A percentile compares a stretch with the other conserved stretches of the same genome.
These are phyloP conservation scores for Spergularia marina DNA, from an alignment of 148 eudicot species.

Conservation along the genomic window DNA sequence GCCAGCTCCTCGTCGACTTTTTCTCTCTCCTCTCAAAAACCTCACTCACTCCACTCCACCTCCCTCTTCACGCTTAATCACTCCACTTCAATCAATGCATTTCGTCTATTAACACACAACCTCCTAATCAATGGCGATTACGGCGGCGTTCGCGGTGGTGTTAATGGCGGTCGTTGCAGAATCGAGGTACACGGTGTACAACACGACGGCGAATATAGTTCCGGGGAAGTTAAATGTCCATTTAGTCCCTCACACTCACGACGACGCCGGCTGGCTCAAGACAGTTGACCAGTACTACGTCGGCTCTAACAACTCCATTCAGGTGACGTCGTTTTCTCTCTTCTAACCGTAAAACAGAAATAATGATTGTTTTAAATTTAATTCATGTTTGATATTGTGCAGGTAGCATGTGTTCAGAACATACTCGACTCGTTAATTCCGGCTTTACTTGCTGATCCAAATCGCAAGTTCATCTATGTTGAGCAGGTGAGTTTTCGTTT, in stretches of 20 bases:
- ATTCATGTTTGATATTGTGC: constrained; percentile 9
- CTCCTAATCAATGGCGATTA: constrained; percentile 9
- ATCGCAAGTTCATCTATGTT: constrained; percentile 78
- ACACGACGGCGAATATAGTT: constrained; percentile 55
- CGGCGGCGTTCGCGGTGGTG: constrained; percentile 5
- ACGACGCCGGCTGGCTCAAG: constrained; percentile 94
- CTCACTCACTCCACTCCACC: neutral
- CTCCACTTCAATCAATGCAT: neutral
- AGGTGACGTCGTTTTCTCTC: constrained; percentile 36
- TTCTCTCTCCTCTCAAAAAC: neutral
- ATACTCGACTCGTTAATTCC: constrained; percentile 78
- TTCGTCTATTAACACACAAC: neutral
- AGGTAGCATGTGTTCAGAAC: constrained; percentile 90
- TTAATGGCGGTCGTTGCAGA: constrained; percentile 29
- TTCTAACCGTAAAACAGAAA: neutral
- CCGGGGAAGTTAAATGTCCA: constrained; percentile 76
- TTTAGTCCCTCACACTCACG: constrained; percentile 83
- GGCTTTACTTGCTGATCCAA: constrained; percentile 75
- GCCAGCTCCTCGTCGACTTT: neutral
- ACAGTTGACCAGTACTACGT: constrained; percentile 94
- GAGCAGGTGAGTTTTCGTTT: constrained; percentile 51
- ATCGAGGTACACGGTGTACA: constrained; percentile 58
- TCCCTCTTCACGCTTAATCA: neutral
- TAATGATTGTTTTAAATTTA: constrained; percentile 3
- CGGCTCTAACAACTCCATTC: constrained; percentile 85